Conservation (phyloP, 345 rosid species). For the Stellera chamaejasme region DNA sequence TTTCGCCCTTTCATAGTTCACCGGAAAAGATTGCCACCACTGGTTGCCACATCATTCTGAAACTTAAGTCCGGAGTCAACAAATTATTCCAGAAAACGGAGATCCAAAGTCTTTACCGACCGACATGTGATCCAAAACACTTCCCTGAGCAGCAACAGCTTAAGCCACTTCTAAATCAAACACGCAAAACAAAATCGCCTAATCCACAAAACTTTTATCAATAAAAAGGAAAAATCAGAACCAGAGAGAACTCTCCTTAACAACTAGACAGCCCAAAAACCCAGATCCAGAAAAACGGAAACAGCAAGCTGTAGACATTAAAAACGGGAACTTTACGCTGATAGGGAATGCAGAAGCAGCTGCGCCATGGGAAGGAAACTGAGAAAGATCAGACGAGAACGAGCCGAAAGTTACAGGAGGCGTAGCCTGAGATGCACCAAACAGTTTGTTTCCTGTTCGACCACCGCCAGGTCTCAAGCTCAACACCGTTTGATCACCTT, state of each 20-base stretch:
- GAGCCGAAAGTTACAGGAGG: conserved; percentile 51
- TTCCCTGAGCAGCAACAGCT: not conserved
- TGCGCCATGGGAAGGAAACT: conserved; percentile 68
- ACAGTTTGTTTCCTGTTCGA: conserved; percentile 63
- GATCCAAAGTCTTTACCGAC: too few species aligned
- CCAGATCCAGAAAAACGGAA: conserved; percentile 34
- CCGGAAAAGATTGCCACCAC: too few species aligned
- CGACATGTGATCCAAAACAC: not conserved
- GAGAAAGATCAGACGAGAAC: conserved; percentile 55
- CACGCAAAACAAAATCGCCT: not conserved
- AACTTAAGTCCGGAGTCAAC: too few species aligned
- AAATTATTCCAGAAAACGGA: too few species aligned
- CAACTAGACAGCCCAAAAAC: conserved; percentile 2
- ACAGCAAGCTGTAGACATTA: not conserved
- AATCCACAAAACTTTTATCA: not conserved
- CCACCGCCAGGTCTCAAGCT: conserved; percentile 99
- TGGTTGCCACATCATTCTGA: too few species aligned
- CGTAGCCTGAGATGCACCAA: conserved; percentile 39
- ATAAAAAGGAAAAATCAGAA: conserved; percentile 6
- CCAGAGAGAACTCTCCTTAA: not conserved
- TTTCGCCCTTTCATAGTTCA: too few species aligned
- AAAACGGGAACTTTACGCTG: conserved; percentile 21
- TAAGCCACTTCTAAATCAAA: not conserved
- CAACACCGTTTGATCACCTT: conserved; percentile 81
- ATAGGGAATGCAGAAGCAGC: conserved; percentile 28